A percentile compares a stretch with the other conserved stretches of the same genome.
Evolutionary conservation across 2,329 filamentous ascomycete species (phyloP).

Genomic region (Pseudogymnoascus sp.): DNA sequence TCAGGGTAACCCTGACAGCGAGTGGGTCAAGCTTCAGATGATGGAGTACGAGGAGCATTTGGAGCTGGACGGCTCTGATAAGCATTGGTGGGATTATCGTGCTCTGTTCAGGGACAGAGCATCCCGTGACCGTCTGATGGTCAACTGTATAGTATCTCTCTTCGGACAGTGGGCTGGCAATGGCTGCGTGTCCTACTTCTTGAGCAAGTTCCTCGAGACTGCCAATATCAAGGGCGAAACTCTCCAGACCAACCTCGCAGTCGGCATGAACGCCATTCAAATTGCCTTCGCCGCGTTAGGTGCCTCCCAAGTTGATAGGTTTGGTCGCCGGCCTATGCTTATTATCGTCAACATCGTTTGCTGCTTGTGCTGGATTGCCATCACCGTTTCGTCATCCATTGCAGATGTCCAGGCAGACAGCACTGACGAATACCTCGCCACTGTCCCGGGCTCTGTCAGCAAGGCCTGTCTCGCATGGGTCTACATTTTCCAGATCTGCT

Average conservation of each 20-base stretch:
- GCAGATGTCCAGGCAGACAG: not conserved
- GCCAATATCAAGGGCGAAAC: constrained; percentile 37
- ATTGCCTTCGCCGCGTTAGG: constrained; percentile 47
- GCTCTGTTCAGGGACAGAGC: constrained; percentile 9
- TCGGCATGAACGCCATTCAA: constrained; percentile 47
- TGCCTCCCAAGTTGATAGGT: constrained; percentile 44
- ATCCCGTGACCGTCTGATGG: constrained; percentile 6
- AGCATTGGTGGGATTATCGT: constrained; percentile 10
- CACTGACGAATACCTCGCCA: not conserved
- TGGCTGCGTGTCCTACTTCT: constrained; percentile 8
- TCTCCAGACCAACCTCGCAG: constrained; percentile 39
- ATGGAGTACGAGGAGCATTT: constrained; percentile 40
- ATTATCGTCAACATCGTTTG: constrained; percentile 41
- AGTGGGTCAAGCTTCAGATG: constrained; percentile 43
- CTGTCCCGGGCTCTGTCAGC: constrained; percentile 24
- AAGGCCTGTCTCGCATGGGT: constrained; percentile 43
- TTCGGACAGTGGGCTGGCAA: constrained; percentile 9
- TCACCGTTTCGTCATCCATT: constrained; percentile 37
- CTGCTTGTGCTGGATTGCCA: constrained; percentile 41
- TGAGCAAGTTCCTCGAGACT: constrained; percentile 33
- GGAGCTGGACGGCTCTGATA: constrained; percentile 9
- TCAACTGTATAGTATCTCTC: not conserved
- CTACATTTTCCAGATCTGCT: constrained; percentile 46
- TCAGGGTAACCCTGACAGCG: constrained; percentile 41
- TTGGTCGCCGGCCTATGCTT: constrained; percentile 49